A percentile compares a stretch with the other conserved stretches of the same genome.
These are phyloP conservation scores for Teratosphaeria destructans DNA, from an alignment of 2,329 filamentous ascomycete species.

Conservation along the genomic window DNA sequence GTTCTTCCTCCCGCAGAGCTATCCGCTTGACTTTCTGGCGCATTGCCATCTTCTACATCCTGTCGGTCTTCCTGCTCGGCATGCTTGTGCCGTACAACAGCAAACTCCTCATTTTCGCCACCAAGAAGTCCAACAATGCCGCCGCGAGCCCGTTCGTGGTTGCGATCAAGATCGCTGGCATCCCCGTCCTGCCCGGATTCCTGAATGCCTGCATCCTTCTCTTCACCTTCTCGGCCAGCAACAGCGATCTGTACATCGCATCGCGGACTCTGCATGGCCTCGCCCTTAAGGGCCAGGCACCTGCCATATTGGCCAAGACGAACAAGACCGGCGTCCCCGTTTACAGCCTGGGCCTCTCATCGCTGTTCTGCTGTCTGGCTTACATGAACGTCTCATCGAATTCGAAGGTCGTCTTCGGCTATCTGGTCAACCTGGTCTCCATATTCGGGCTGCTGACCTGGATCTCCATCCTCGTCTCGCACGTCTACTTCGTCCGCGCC, in stretches of 20 bases:
- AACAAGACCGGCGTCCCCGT: conserved; percentile 62
- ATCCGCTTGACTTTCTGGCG: conserved; percentile 56
- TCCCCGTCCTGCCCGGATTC: conserved; percentile 53
- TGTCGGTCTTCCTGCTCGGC: conserved; percentile 63
- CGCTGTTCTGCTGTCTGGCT: conserved; percentile 52
- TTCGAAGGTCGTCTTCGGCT: conserved; percentile 29
- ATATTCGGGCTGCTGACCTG: conserved; percentile 35
- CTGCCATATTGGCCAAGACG: conserved; percentile 59
- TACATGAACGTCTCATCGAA: conserved; percentile 36
- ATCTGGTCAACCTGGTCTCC: conserved; percentile 37
- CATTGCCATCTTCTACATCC: conserved; percentile 69
- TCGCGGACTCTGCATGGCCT: conserved; percentile 51
- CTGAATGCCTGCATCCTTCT: conserved; percentile 64
- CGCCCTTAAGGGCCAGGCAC: conserved; percentile 60
- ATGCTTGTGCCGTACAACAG: conserved; percentile 68
- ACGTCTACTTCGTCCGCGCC: conserved; percentile 40
- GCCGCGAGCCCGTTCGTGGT: conserved; percentile 65
- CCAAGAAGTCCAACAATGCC: conserved; percentile 29
- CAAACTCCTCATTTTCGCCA: conserved; percentile 46
- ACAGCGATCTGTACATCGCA: conserved; percentile 67
- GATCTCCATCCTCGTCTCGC: conserved; percentile 40
- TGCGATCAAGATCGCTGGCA: conserved; percentile 55
- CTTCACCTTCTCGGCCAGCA: conserved; percentile 67
- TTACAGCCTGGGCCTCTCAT: conserved; percentile 51
- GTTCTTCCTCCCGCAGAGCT: conserved; percentile 51